Evolutionary conservation across 169 alveolate genomes (phyloP).

Genomic region (Eimeria sp.): DNA sequence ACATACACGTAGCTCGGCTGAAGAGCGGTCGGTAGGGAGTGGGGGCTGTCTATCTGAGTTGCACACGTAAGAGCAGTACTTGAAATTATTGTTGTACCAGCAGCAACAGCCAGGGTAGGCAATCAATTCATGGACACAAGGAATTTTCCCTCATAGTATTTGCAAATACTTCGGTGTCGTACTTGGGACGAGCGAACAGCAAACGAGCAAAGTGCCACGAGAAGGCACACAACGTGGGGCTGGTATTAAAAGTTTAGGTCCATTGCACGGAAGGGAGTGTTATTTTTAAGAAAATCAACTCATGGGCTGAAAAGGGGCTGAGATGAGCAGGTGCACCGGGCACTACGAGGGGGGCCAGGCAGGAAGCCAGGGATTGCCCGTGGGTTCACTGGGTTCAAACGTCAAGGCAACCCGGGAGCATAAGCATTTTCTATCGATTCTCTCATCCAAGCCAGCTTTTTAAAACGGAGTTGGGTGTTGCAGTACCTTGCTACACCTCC

Average conservation of each 20-base stretch:
- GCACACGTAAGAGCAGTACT: neutral
- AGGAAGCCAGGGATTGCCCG: neutral
- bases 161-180: neutral
- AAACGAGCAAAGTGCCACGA: neutral
- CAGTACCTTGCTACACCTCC: neutral
- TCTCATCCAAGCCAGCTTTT: neutral
- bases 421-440: neutral
- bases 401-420: neutral
- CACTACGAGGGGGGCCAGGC: too few species aligned
- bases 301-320: neutral
- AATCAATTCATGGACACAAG: neutral
- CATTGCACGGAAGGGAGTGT: neutral
- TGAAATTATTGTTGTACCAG: neutral
- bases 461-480: neutral
- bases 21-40: neutral
- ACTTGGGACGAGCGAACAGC: neutral
- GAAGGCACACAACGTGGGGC: neutral
- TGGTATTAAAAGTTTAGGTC: neutral
- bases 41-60: neutral
- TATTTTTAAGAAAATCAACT: neutral
- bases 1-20: neutral
- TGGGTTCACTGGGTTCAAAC: neutral
- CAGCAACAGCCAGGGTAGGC: neutral
- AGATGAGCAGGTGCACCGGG: slow-evolving; percentile 9
- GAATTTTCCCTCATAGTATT: neutral